A percentile compares a stretch with the other conserved stretches of the same genome.
These are phyloP conservation scores for Clarireedia hainanense DNA, from an alignment of 2,329 filamentous ascomycete species.

Conservation along the genomic window DNA sequence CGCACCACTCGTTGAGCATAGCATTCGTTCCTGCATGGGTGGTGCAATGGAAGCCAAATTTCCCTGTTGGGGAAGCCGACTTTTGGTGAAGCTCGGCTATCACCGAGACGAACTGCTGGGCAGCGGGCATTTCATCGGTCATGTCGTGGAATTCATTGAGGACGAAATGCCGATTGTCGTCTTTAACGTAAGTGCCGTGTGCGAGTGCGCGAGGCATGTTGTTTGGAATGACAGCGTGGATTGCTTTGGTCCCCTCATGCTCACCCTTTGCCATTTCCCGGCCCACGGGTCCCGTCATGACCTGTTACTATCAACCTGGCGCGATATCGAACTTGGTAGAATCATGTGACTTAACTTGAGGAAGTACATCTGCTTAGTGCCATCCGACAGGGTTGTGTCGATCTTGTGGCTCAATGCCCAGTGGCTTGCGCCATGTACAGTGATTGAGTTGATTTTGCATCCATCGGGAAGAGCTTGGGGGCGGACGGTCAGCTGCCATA, in stretches of 20 bases:
- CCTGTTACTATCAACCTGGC: neutral
- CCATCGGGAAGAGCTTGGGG: too few species aligned
- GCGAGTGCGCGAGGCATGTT: neutral
- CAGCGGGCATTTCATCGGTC: conserved; percentile 19
- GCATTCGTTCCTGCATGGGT: conserved; percentile 30
- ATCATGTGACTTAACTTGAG: neutral
- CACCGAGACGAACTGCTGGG: conserved; percentile 12
- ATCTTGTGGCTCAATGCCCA: neutral
- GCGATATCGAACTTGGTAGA: neutral
- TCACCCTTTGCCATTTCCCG: neutral
- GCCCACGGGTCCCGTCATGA: neutral
- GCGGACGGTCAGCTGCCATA: too few species aligned
- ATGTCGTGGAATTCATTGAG: conserved; percentile 26
- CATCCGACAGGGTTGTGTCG: neutral
- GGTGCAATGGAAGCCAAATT: neutral
- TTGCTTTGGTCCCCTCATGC: neutral
- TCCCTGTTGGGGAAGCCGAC: neutral
- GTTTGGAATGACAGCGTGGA: neutral
- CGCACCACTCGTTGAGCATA: neutral
- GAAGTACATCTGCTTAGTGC: neutral
- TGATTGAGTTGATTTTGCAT: neutral
- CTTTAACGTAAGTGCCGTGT: conserved; percentile 6
- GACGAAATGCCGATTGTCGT: conserved; percentile 24
- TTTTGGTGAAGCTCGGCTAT: conserved; percentile 22
- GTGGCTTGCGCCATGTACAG: neutral